These are phyloP conservation scores for Lignosus rhinocerotis DNA, from an alignment of 1,284 basidiomycete species.

Conservation along the genomic window DNA sequence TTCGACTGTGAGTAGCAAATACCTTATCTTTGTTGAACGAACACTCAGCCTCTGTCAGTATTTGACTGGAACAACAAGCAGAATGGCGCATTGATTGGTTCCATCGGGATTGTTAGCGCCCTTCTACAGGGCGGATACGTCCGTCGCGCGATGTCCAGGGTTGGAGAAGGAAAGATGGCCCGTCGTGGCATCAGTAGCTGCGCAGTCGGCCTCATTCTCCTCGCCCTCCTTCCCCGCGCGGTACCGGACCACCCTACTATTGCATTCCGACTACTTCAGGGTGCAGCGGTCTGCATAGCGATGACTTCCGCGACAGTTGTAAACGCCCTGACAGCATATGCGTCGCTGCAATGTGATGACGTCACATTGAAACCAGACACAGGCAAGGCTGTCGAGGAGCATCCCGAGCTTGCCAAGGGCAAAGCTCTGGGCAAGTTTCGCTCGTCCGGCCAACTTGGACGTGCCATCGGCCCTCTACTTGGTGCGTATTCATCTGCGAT, in stretches of 20 bases:
- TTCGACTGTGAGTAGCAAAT: constrained; percentile 68
- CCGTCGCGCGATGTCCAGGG: constrained; percentile 67
- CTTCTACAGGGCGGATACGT: constrained; percentile 91
- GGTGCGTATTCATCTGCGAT: constrained; percentile 42
- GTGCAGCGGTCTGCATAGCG: constrained; percentile 77
- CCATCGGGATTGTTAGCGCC: constrained; percentile 86
- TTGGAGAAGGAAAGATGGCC: constrained; percentile 80
- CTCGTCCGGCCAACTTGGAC: constrained; percentile 85
- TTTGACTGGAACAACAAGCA: constrained; percentile 89
- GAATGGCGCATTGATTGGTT: constrained; percentile 85
- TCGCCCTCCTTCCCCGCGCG: constrained; percentile 68
- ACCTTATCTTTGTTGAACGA: too few species aligned
- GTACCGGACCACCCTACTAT: constrained; percentile 42
- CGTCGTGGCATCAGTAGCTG: constrained; percentile 75
- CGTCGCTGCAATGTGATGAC: constrained; percentile 85
- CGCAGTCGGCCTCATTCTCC: constrained; percentile 63
- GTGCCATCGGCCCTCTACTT: constrained; percentile 85
- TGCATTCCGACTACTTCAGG: constrained; percentile 66
- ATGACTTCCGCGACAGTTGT: constrained; percentile 93
- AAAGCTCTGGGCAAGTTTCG: constrained; percentile 83
- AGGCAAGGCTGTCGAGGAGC: constrained; percentile 52
- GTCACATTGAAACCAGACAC: constrained; percentile 52
- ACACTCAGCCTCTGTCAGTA: constrained; percentile 44
- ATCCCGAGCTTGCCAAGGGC: constrained; percentile 79
- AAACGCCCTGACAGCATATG: constrained; percentile 83